A percentile compares a stretch with the other conserved stretches of the same genome.
These are phyloP conservation scores for Paratinospora sagittata DNA, from an alignment of 164 flowering plant species.

Conservation along the genomic window DNA sequence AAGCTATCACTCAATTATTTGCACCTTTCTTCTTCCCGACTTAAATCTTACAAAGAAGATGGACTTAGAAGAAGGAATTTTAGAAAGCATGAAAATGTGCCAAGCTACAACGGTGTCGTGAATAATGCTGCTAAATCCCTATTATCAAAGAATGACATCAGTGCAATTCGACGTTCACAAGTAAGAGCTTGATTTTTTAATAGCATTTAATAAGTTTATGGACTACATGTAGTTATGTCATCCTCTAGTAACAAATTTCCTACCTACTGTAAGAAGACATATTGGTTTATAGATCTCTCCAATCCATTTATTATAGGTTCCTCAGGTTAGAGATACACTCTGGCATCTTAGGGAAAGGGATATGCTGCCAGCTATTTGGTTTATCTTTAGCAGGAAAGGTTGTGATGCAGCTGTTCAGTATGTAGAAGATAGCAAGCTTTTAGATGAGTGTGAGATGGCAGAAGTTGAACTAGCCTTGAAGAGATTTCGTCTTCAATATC, in stretches of 20 bases:
- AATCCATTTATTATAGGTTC: slow-evolving; percentile 44
- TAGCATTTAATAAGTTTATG: background rate
- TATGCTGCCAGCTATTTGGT: slow-evolving; percentile 97
- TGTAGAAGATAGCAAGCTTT: slow-evolving; percentile 59
- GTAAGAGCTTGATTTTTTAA: slow-evolving; percentile 31
- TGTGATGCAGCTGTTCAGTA: slow-evolving; percentile 97
- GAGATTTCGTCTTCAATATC: slow-evolving; percentile 64
- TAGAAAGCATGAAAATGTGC: slow-evolving; percentile 42
- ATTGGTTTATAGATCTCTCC: background rate
- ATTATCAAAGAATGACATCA: slow-evolving; percentile 71
- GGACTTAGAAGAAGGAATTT: slow-evolving; percentile 55
- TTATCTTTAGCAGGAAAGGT: slow-evolving; percentile 93
- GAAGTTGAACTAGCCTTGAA: slow-evolving; percentile 86
- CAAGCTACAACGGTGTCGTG: slow-evolving; percentile 14
- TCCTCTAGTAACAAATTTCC: background rate
- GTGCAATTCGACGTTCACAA: slow-evolving; percentile 71
- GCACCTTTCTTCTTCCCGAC: slow-evolving; percentile 49
- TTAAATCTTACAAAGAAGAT: slow-evolving; percentile 44
- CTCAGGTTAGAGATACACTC: slow-evolving; percentile 78
- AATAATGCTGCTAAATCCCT: slow-evolving; percentile 31
- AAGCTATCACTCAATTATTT: slow-evolving; percentile 68
- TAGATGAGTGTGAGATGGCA: slow-evolving; percentile 72
- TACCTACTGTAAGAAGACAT: background rate
- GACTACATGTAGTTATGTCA: background rate
- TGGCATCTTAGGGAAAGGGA: slow-evolving; percentile 67